These are phyloP conservation scores for Arthrobotrys entomopaga DNA, from an alignment of 2,329 filamentous ascomycete genomes.

Conservation along the genomic window DNA sequence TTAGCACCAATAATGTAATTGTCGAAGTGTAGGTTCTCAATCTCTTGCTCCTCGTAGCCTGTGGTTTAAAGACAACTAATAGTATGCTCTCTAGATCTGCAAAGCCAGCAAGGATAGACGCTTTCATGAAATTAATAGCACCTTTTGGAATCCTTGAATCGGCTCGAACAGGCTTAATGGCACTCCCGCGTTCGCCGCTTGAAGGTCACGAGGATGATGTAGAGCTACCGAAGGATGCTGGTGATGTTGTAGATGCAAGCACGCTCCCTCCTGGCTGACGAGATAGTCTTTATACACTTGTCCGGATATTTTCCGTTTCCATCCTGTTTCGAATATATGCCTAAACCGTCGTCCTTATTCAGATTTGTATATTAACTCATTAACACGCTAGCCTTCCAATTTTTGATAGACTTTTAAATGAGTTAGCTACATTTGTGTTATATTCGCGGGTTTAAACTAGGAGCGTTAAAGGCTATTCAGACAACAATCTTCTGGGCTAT, in stretches of 20 bases:
- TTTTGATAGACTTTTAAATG: no score
- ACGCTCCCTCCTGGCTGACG: conserved; percentile 84
- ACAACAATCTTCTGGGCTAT: no score
- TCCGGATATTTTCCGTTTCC: no score
- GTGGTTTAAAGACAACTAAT: background rate
- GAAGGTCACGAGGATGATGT: conserved; percentile 74
- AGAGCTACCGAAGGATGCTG: conserved; percentile 78
- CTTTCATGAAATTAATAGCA: conserved; percentile 92
- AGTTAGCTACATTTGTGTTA: no score
- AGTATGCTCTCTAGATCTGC: conserved; percentile 72
- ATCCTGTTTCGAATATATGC: no score
- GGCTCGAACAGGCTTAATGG: conserved; percentile 95
- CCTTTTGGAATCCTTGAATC: conserved; percentile 98
- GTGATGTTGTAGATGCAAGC: conserved; percentile 94
- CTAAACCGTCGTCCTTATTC: no score
- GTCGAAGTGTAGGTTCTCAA: conserved; percentile 82
- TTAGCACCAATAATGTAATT: conserved; percentile 98
- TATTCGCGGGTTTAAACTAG: no score
- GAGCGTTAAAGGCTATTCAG: no score
- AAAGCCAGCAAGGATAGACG: conserved; percentile 92
- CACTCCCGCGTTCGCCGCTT: conserved; percentile 89
- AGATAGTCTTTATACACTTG: conserved; percentile 56
- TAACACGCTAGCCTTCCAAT: no score
- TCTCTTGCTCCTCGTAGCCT: background rate
- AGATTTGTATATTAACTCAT: no score